Evolutionary conservation across 805 yeast species (phyloP).

Genomic region (Candida verbasci): DNA sequence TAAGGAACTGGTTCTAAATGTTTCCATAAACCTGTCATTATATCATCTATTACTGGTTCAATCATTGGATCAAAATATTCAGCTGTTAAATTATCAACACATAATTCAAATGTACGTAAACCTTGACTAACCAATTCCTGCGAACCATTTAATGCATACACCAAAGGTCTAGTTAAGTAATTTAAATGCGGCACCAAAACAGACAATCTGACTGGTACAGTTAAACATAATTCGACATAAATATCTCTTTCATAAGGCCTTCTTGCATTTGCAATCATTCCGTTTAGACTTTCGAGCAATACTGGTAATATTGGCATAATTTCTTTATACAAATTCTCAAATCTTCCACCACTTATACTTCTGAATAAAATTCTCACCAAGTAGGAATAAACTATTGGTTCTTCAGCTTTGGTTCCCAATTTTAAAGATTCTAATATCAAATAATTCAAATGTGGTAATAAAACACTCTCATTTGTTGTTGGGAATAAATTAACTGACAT

Average conservation of each 20-base stretch:
- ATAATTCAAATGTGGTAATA: constrained; percentile 82
- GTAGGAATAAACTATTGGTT: constrained; percentile 86
- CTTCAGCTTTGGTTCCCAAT: constrained; percentile 78
- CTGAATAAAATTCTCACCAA: constrained; percentile 85
- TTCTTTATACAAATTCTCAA: constrained; percentile 87
- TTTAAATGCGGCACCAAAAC: constrained; percentile 90
- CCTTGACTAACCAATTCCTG: constrained; percentile 95
- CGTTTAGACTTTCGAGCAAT: constrained; percentile 77
- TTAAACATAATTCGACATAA: constrained; percentile 89
- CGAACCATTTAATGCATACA: constrained; percentile 81
- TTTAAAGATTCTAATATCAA: constrained; percentile 77
- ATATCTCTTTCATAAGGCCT: constrained; percentile 89
- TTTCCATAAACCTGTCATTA: constrained; percentile 88
- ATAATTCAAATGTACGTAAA: constrained; percentile 84
- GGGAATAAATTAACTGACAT: constrained; percentile 96
- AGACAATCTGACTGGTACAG: constrained; percentile 92
- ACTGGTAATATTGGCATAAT: constrained; percentile 89
- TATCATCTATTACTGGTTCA: constrained; percentile 93
- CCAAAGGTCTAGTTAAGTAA: constrained; percentile 86
- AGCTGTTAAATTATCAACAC: constrained; percentile 94
- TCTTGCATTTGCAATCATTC: constrained; percentile 76
- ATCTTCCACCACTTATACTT: constrained; percentile 95
- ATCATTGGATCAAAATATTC: constrained; percentile 96
- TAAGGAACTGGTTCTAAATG: constrained; percentile 90
- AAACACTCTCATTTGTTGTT: constrained; percentile 76